Conservation (phyloP, 768 basidiomycete species). For the Filobasidium wieringae region DNA sequence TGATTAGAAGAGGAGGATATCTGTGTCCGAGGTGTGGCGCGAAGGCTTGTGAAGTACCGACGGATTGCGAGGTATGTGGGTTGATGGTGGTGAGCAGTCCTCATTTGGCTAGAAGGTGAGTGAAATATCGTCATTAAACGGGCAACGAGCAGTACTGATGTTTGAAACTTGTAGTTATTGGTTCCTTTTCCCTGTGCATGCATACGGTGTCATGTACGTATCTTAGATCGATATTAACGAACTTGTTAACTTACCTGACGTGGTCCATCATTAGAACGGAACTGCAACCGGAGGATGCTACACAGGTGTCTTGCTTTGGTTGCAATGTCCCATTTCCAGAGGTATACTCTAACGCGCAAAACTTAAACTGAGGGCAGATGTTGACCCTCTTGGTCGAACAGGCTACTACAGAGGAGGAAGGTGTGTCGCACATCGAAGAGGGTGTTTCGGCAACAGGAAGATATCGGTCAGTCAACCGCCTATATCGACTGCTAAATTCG, state of each 20-base stretch:
- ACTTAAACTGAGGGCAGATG: slow-evolving; percentile 27
- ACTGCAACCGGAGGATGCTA: slow-evolving; percentile 1
- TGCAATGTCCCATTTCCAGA: slow-evolving; percentile 61
- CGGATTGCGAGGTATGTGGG: slow-evolving; percentile 93
- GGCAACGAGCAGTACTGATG: too few relatives aligned
- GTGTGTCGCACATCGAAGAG: slow-evolving; percentile 40
- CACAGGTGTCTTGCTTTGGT: slow-evolving; percentile 51
- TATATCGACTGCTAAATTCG: background rate
- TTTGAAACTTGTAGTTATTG: slow-evolving; percentile 29
- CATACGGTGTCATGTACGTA: slow-evolving; percentile 68
- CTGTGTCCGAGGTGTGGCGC: slow-evolving; percentile 85
- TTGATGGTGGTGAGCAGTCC: slow-evolving; percentile 97
- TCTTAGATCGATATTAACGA: background rate
- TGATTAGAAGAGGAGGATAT: slow-evolving; percentile 84
- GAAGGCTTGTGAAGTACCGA: slow-evolving; percentile 94
- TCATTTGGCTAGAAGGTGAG: slow-evolving; percentile 74
- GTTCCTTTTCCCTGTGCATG: slow-evolving; percentile 76
- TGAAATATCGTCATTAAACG: too few relatives aligned
- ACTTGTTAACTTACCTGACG: background rate
- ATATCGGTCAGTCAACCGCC: slow-evolving; percentile 49
- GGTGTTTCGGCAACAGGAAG: slow-evolving; percentile 74
- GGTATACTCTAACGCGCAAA: slow-evolving; percentile 4
- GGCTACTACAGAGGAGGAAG: slow-evolving; percentile 16
- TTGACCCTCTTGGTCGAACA: slow-evolving; percentile 1
- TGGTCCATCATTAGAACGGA: background rate